phyloP scores from a whole-genome alignment of 768 basidiomycete genomes.

The Mycena metata region DNA sequence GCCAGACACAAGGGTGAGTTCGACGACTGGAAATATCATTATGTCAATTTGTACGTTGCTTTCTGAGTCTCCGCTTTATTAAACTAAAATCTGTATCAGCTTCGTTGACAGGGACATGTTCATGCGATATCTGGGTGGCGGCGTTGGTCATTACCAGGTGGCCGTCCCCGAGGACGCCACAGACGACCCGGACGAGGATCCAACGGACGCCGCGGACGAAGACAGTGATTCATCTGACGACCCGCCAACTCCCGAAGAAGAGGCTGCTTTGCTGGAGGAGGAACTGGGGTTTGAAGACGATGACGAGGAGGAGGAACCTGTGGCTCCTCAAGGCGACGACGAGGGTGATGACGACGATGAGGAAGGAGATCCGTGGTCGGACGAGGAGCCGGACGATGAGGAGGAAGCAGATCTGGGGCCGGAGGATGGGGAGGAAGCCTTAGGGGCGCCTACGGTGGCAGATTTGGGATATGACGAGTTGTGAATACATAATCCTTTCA shows the following conservation, averaged over 20 bases:
- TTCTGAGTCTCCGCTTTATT: background rate
- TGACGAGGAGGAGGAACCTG: background rate
- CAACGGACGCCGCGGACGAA: background rate
- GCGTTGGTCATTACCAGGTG: conserved; percentile 45
- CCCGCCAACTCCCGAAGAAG: background rate
- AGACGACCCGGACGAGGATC: background rate
- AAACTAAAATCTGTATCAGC: conserved; percentile 25
- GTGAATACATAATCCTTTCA: background rate
- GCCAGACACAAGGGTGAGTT: conserved; percentile 28
- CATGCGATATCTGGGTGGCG: conserved; percentile 45
- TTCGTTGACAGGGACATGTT: conserved; percentile 50
- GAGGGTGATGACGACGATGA: background rate
- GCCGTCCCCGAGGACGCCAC: background rate
- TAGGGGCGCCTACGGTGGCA: background rate
- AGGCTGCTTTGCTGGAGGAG: background rate
- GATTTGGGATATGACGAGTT: conserved; percentile 14
- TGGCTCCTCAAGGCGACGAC: background rate
- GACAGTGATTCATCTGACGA: background rate
- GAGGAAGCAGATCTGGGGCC: conserved; percentile 1
- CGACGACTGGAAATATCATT: conserved; percentile 49
- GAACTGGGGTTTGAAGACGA: background rate
- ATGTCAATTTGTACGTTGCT: conserved; percentile 51
- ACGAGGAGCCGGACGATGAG: background rate
- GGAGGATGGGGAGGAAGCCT: conserved; percentile 10
- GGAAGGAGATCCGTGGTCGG: background rate